A percentile compares a stretch with the other conserved stretches of the same genome.
These are phyloP conservation scores for Crithidia brevicula DNA, from an alignment of 208 protist genomes.

Conservation along the genomic window DNA sequence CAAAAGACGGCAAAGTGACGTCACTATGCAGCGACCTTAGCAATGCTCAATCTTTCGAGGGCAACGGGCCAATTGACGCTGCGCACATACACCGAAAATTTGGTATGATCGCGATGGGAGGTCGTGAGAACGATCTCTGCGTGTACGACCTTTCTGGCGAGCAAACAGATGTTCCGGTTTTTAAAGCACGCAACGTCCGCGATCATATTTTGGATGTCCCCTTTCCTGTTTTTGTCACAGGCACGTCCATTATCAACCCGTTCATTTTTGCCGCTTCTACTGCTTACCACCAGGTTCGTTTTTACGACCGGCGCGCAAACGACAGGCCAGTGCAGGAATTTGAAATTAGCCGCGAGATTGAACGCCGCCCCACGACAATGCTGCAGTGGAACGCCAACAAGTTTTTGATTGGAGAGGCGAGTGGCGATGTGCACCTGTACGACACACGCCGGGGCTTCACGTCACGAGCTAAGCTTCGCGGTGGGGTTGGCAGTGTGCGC, in stretches of 20 bases:
- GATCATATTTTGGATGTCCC: constrained; percentile 85
- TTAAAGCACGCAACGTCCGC: constrained; percentile 62
- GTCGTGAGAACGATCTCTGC: constrained; percentile 70
- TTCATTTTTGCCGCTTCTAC: constrained; percentile 79
- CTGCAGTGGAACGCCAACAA: constrained; percentile 90
- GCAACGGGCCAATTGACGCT: constrained; percentile 66
- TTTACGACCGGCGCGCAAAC: constrained; percentile 80
- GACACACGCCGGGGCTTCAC: constrained; percentile 85
- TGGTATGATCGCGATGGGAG: constrained; percentile 77
- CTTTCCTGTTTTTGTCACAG: constrained; percentile 73
- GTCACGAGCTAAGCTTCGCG: constrained; percentile 78
- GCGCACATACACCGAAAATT: constrained; percentile 81
- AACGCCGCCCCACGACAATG: constrained; percentile 74
- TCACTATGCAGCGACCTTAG: constrained; percentile 48
- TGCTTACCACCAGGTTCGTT: constrained; percentile 84
- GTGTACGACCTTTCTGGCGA: constrained; percentile 71
- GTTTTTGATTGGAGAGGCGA: constrained; percentile 84
- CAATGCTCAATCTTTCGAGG: constrained; percentile 21
- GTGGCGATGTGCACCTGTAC: constrained; percentile 86
- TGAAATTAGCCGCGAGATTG: constrained; percentile 81
- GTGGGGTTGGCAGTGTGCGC: constrained; percentile 83
- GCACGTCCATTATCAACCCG: constrained; percentile 75
- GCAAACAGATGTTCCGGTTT: constrained; percentile 48
- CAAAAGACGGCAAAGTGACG: constrained; percentile 46
- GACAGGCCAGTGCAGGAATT: constrained; percentile 82